These are phyloP conservation scores for Tylopilus vinaceipallidus DNA, from an alignment of 768 basidiomycete genomes.

Conservation along the genomic window DNA sequence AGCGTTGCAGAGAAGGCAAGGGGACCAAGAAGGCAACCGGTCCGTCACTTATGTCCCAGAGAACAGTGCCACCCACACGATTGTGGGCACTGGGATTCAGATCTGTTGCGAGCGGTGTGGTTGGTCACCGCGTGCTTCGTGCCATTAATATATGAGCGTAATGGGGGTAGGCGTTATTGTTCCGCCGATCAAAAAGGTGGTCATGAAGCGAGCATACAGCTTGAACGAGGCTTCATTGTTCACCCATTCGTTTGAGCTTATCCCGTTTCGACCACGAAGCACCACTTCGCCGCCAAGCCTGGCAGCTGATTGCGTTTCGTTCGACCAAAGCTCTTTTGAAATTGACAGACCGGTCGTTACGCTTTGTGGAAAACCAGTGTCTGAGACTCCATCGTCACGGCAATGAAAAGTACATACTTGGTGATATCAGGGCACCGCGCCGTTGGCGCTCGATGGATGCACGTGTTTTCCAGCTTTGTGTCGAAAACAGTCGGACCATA, in stretches of 20 bases:
- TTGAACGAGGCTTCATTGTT: background rate
- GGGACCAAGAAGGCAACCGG: background rate
- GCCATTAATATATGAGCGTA: constrained; percentile 9
- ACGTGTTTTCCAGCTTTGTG: no score
- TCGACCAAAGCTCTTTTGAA: constrained; percentile 34
- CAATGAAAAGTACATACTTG: background rate
- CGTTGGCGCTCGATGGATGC: no score
- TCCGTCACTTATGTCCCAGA: background rate
- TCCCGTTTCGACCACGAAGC: background rate
- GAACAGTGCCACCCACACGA: constrained; percentile 3
- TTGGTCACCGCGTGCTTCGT: constrained; percentile 13
- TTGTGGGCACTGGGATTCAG: background rate
- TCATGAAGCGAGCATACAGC: background rate
- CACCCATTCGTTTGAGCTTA: background rate
- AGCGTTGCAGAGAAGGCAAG: background rate
- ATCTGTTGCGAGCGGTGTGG: constrained; percentile 2
- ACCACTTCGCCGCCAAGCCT: constrained; percentile 41
- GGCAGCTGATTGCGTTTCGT: constrained; percentile 42
- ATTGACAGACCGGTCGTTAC: background rate
- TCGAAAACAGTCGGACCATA: background rate
- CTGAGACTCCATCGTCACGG: constrained; percentile 4
- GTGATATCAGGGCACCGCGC: background rate
- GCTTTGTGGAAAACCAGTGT: constrained; percentile 24
- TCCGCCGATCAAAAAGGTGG: background rate
- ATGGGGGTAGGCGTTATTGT: constrained; percentile 13